Evolutionary conservation across 805 yeast genomes (phyloP), one percentile per base, ranked within the genome.

Genomic region (Pichia phayaonensis): DNA sequence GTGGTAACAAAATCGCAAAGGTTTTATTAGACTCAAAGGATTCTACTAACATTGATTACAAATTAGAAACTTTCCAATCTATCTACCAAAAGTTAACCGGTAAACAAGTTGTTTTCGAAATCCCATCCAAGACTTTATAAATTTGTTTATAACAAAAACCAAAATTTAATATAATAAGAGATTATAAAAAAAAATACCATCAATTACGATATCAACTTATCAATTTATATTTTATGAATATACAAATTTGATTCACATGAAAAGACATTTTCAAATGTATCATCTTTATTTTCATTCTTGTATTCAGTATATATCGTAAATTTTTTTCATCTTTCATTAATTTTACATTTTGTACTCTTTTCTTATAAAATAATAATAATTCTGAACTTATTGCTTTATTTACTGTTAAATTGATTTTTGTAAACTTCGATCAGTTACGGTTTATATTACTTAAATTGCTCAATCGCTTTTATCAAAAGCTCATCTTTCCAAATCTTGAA

Each of bases 61-160:
- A 94, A 83, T 86, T 92, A 74, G 98, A 92, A 76, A 89, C 98
- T 65, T 94, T 92, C 96, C 96, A 92, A 83, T 85, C 96, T 66
- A 90, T 92, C 72, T 92, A 92, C 95, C 79, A 79, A 79, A 92
- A 92, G 83, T 88, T 92, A 77, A 92, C 99, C 71, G 99, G 99
- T 80, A 92, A 94, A 85, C 95, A 90, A 79, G 97, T 94, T 79
- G 94, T 90, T 69, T 92, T 92, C 73, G 98, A 92, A 85, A 87
- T 92, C 69, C 87, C 88, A 74, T 67, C 70, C 60, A 76, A 74
- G 63, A 70, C 71, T 67, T 66, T 67, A 67, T 74, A 73, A 71
- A 56, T 66, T 42, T 40, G 31, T 51, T 54, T 43, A 45, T 44
- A 29, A 42, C 38, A 45, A 41, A 27, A 18, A 18, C 34, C 29